Percentiles rank a stretch among this genome's conserved stretches.
Evolutionary conservation across 179 eudicot species (phyloP).

Genomic region (Gypsophila paniculata): DNA sequence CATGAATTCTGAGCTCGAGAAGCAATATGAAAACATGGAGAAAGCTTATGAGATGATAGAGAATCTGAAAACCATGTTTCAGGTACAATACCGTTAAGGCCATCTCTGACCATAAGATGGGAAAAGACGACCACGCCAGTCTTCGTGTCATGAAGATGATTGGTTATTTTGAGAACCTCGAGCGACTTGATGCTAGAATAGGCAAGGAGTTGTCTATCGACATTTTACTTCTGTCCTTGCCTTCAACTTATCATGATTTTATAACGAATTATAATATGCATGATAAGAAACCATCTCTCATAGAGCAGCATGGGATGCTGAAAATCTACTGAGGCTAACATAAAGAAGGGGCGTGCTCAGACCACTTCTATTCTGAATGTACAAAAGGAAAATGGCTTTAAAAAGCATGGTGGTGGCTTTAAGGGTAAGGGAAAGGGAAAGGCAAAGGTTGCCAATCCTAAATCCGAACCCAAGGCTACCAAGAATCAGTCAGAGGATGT

Average conservation of each 20-base stretch:
- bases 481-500: too few relatives aligned
- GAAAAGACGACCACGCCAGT: neutral
- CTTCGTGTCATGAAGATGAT: neutral
- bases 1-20: neutral
- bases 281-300: too few relatives aligned
- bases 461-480: neutral
- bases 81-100: neutral
- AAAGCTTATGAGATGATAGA: neutral
- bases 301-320: too few relatives aligned
- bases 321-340: too few relatives aligned
- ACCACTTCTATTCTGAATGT: neutral
- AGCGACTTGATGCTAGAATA: too few relatives aligned
- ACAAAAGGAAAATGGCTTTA: neutral
- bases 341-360: neutral
- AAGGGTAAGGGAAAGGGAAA: neutral
- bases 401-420: neutral
- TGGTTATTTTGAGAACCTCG: neutral
- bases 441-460: too few relatives aligned
- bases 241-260: too few relatives aligned
- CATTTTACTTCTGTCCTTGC: too few relatives aligned
- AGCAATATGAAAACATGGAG: conserved; percentile 2
- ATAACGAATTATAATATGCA: too few relatives aligned
- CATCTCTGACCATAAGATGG: neutral
- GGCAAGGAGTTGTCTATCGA: too few relatives aligned
- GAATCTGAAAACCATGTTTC: neutral